Evolutionary conservation across 2,329 filamentous ascomycete genomes (phyloP).

Genomic region (Pochonia chlamydosporia): DNA sequence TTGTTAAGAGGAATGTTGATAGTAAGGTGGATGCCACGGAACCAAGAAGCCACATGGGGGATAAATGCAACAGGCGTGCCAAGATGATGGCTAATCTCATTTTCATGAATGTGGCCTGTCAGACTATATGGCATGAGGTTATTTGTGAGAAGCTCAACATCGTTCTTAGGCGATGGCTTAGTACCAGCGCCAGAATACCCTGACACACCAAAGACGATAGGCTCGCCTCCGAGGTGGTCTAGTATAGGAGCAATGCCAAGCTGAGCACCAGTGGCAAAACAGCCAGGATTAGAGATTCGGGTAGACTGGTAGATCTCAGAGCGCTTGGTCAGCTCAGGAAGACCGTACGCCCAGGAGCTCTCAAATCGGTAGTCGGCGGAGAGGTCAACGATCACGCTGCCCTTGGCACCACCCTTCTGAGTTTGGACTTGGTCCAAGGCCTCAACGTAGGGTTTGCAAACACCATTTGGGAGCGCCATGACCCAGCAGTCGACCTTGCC

Average conservation of each 20-base stretch:
- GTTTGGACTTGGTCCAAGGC: slow-evolving; percentile 67
- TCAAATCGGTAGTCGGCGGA: slow-evolving; percentile 97
- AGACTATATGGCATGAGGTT: slow-evolving; percentile 59
- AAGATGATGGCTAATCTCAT: slow-evolving; percentile 77
- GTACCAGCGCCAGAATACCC: slow-evolving; percentile 68
- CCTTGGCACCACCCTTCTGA: slow-evolving; percentile 46
- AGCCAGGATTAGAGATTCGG: slow-evolving; percentile 88
- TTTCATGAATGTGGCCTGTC: slow-evolving; percentile 92
- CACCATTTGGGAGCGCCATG: slow-evolving; percentile 92
- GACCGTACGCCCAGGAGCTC: slow-evolving; percentile 72
- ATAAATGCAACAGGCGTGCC: slow-evolving; percentile 74
- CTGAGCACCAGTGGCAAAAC: slow-evolving; percentile 91
- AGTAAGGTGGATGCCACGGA: slow-evolving; percentile 78
- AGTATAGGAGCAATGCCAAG: slow-evolving; percentile 81
- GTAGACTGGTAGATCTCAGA: slow-evolving; percentile 70
- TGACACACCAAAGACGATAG: slow-evolving; percentile 59
- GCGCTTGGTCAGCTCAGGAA: slow-evolving; percentile 78
- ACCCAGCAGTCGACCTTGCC: slow-evolving; percentile 93
- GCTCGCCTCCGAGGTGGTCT: slow-evolving; percentile 67
- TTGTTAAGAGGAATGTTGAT: slow-evolving; percentile 84
- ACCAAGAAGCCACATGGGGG: slow-evolving; percentile 60
- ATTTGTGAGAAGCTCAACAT: slow-evolving; percentile 73
- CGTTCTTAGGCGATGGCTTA: slow-evolving; percentile 91
- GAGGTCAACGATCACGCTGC: slow-evolving; percentile 81
- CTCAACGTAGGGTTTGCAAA: slow-evolving; percentile 90